Conservation (phyloP, 805 yeast species). For the Wickerhamiella azymoides region DNA sequence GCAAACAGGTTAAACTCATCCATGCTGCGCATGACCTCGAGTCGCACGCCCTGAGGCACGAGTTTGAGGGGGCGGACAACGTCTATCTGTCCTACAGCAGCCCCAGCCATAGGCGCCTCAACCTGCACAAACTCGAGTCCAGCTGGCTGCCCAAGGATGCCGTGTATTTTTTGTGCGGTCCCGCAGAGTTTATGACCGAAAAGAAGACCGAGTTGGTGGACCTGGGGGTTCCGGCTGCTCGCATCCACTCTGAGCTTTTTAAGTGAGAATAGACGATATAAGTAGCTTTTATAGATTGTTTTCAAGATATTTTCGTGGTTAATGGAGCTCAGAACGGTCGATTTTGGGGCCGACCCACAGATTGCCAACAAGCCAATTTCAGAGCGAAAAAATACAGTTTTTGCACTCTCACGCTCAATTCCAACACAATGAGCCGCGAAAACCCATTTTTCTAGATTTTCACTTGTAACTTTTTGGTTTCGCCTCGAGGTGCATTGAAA, state of each 20-base stretch:
- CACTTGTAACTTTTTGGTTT: no score
- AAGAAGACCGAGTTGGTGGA: constrained; percentile 7
- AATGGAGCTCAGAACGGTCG: no score
- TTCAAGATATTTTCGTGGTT: no score
- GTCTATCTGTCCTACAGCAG: not conserved
- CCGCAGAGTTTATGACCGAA: constrained; percentile 16
- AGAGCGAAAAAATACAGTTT: no score
- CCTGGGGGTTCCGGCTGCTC: constrained; percentile 10
- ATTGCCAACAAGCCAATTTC: no score
- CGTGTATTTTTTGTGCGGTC: constrained; percentile 16
- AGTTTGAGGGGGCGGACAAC: constrained; percentile 10
- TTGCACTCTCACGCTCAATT: no score
- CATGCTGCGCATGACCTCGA: constrained; percentile 8
- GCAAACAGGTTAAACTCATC: not conserved
- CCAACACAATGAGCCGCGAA: not conserved
- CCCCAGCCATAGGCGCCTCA: constrained; percentile 8
- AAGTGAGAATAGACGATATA: no score
- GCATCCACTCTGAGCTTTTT: constrained; percentile 16
- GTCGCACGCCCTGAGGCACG: constrained; percentile 11
- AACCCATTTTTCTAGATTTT: constrained; percentile 8
- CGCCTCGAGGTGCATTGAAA: no score
- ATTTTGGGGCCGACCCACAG: no score
- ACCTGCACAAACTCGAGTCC: constrained; percentile 8
- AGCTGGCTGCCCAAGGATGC: constrained; percentile 2
- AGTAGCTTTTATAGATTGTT: no score